phyloP scores from a whole-genome alignment of 78 protist genomes.

The Emiliania huxleyi region DNA sequence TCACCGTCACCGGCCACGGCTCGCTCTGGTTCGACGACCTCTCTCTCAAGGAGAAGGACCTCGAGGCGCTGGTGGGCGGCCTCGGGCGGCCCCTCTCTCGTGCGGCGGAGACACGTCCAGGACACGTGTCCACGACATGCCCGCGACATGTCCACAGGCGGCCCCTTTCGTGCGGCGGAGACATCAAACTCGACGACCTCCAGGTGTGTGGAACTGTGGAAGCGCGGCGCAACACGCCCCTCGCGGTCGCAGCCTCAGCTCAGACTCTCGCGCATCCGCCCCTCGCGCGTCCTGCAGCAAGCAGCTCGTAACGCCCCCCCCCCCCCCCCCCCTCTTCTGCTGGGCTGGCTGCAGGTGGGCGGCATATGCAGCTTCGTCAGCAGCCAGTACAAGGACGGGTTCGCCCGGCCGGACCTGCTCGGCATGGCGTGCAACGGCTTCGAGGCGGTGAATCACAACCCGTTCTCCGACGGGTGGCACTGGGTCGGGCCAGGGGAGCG shows the following conservation, averaged over 20 bases:
- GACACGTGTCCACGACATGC: too few species aligned
- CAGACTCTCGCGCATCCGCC: too few species aligned
- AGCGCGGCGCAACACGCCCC: too few species aligned
- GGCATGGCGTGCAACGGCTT: neutral
- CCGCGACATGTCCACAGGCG: neutral
- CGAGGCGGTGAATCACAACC: neutral
- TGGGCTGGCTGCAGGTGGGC: too few species aligned
- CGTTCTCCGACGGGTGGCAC: neutral
- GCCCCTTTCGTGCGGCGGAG: neutral
- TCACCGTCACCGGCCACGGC: neutral
- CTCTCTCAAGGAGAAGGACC: neutral
- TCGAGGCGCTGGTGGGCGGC: neutral
- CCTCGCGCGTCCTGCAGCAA: too few species aligned
- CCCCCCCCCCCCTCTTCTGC: too few species aligned
- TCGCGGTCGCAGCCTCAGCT: too few species aligned
- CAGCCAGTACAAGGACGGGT: neutral
- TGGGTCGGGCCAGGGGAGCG: neutral
- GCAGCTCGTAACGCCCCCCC: too few species aligned
- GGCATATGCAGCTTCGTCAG: too few species aligned
- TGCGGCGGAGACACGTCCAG: too few species aligned
- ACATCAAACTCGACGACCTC: neutral
- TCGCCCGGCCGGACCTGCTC: neutral
- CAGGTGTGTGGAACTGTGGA: neutral
- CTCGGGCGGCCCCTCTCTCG: neutral
- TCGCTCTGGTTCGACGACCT: neutral